Evolutionary conservation across 768 basidiomycete species (phyloP).

Genomic region (Daedaleopsis sinensis): DNA sequence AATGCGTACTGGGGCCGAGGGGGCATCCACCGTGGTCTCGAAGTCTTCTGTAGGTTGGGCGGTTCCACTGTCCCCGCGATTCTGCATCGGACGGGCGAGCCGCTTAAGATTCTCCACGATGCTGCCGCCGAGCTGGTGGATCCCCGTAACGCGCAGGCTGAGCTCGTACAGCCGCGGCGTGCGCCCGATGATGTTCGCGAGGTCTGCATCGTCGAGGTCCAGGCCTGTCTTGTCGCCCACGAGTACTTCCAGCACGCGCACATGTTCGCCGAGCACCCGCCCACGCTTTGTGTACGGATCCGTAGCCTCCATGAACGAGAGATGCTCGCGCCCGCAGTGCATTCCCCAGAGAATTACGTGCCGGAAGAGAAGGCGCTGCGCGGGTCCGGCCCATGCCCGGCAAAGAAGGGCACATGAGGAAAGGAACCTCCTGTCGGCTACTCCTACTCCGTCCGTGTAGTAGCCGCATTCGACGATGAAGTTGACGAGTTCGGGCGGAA

Average conservation of each 20-base stretch:
- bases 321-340: not conserved
- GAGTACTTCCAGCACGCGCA: conserved; percentile 23
- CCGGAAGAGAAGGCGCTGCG: conserved; percentile 30
- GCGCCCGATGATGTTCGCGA: conserved; percentile 26
- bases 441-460: conserved; percentile 17
- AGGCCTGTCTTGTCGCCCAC: conserved; percentile 3
- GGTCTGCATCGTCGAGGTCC: conserved; percentile 6
- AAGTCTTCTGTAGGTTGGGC: not conserved
- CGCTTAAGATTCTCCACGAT: conserved; percentile 27
- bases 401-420: conserved; percentile 25
- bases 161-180: conserved; percentile 42
- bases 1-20: conserved; percentile 18
- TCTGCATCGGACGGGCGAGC: conserved; percentile 14
- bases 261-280: conserved; percentile 8
- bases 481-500: conserved; percentile 26
- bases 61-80: not conserved
- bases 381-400: conserved; percentile 20
- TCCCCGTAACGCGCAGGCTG: conserved; percentile 23
- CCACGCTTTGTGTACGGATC: conserved; percentile 10
- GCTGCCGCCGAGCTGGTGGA: conserved; percentile 34
- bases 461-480: conserved; percentile 22
- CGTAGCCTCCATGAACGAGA: conserved; percentile 12
- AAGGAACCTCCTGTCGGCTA: conserved; percentile 23
- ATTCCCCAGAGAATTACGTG: conserved; percentile 8
- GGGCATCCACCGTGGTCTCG: not conserved